Evolutionary conservation across 164 flowering plant species (phyloP).

Genomic region (Echeveria elegans): DNA sequence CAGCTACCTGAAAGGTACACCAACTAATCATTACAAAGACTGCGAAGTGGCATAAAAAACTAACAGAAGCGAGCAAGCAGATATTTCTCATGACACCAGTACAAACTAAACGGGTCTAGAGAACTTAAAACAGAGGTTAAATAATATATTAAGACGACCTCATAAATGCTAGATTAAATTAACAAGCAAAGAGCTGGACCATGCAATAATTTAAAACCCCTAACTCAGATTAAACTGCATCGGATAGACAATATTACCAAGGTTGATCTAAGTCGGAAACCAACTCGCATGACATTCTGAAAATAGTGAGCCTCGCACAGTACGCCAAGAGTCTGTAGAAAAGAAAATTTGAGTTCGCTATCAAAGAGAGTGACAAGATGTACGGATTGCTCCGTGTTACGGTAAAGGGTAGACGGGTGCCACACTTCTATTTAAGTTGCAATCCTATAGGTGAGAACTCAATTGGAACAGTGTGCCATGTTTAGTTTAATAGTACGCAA

Average conservation of each 20-base stretch:
- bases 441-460: background rate
- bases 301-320: constrained; percentile 88
- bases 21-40: background rate
- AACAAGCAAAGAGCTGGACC: background rate
- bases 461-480: background rate
- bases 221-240: background rate
- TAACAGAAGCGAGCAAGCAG: background rate
- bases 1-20: constrained; percentile 52
- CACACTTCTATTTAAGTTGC: background rate
- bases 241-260: constrained; percentile 40
- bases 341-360: constrained; percentile 10
- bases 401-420: background rate
- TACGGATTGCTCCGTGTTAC: background rate
- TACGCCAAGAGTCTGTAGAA: constrained; percentile 57
- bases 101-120: background rate
- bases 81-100: background rate
- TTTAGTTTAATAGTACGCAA: background rate
- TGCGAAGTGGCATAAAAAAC: background rate
- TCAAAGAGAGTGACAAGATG: background rate
- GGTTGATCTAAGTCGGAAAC: constrained; percentile 75
- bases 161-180: background rate
- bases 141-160: too few species aligned
- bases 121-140: background rate
- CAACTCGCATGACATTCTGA: constrained; percentile 97
- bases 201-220: background rate